A percentile compares a stretch with the other conserved stretches of the same genome.
Evolutionary conservation across 306 rosid genomes (phyloP).

Genomic region (Dryas octopetala): DNA sequence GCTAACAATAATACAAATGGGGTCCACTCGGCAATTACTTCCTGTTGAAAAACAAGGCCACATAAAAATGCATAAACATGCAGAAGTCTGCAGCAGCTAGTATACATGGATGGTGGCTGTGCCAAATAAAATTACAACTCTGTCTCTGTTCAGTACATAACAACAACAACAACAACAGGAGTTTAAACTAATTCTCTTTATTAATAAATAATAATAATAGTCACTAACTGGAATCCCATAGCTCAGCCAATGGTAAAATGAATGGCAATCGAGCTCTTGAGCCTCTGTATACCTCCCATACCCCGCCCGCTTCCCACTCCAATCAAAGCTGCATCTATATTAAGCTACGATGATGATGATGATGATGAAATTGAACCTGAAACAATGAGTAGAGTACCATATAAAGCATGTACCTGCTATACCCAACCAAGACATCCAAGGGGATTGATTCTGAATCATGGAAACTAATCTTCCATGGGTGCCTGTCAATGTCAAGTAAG

Average conservation of each 20-base stretch:
- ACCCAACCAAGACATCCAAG: constrained; percentile 20
- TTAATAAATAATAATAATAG: constrained; percentile 36
- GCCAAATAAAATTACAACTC: constrained; percentile 35
- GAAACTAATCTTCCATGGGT: not conserved
- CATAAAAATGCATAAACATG: constrained; percentile 39
- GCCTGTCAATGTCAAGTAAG: constrained; percentile 40
- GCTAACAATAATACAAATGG: constrained; percentile 34
- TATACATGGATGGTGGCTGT: constrained; percentile 27
- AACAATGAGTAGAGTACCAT: constrained; percentile 21
- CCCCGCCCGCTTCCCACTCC: constrained; percentile 31
- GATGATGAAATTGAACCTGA: constrained; percentile 26
- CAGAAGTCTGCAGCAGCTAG: constrained; percentile 44
- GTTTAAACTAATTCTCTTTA: constrained; percentile 32
- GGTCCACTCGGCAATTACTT: constrained; percentile 36
- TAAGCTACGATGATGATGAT: constrained; percentile 23
- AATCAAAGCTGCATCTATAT: constrained; percentile 48
- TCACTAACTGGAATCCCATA: constrained; percentile 40
- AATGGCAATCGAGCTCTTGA: constrained; percentile 67
- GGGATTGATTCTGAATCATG: constrained; percentile 6
- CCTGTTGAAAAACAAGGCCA: constrained; percentile 33
- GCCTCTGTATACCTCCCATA: constrained; percentile 48
- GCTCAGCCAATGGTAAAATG: constrained; percentile 81
- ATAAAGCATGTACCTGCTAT: constrained; percentile 46
- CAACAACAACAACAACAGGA: constrained; percentile 40
- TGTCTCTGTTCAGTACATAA: constrained; percentile 26